These are phyloP conservation scores for Paracorniculantispora psalliotae DNA, from an alignment of 2,329 filamentous ascomycete genomes.

Conservation along the genomic window DNA sequence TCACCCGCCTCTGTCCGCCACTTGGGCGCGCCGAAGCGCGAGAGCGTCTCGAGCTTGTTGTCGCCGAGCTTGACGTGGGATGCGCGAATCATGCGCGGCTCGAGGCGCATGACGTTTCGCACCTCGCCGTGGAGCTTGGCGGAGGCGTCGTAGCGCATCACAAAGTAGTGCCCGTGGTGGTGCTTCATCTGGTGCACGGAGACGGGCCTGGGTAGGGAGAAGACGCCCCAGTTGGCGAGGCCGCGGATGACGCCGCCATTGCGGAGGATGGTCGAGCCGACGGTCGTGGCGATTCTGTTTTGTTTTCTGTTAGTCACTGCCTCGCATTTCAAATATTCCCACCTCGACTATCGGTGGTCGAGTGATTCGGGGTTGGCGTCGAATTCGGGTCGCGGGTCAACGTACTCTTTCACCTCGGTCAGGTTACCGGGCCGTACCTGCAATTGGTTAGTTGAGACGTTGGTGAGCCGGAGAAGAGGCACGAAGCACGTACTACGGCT, in stretches of 20 bases:
- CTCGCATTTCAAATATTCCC: too few relatives aligned
- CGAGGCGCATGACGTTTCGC: conserved; percentile 69
- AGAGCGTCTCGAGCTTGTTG: conserved; percentile 48
- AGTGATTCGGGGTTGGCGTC: too few relatives aligned
- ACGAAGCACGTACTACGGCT: conserved; percentile 69
- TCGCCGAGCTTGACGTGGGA: conserved; percentile 81
- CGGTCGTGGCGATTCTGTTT: conserved; percentile 75
- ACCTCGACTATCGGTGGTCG: too few relatives aligned
- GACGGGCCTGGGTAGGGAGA: conserved; percentile 74
- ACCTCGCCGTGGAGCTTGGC: conserved; percentile 69
- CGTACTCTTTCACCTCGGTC: conserved; percentile 90
- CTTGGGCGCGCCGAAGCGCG: conserved; percentile 44
- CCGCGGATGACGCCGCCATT: conserved; percentile 86
- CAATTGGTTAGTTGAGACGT: not conserved
- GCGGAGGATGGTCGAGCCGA: conserved; percentile 76
- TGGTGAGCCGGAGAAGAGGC: not conserved
- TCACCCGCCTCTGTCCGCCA: conserved; percentile 39
- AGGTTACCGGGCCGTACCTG: conserved; percentile 91
- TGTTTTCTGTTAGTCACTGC: too few relatives aligned
- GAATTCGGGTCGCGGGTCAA: conserved; percentile 19
- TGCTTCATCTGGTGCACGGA: conserved; percentile 79
- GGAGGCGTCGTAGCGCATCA: conserved; percentile 89
- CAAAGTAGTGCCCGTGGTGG: conserved; percentile 89
- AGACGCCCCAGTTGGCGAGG: conserved; percentile 92
- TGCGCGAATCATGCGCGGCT: conserved; percentile 86